Conservation (phyloP, 345 rosid genomes). For the Salix viminalis region DNA sequence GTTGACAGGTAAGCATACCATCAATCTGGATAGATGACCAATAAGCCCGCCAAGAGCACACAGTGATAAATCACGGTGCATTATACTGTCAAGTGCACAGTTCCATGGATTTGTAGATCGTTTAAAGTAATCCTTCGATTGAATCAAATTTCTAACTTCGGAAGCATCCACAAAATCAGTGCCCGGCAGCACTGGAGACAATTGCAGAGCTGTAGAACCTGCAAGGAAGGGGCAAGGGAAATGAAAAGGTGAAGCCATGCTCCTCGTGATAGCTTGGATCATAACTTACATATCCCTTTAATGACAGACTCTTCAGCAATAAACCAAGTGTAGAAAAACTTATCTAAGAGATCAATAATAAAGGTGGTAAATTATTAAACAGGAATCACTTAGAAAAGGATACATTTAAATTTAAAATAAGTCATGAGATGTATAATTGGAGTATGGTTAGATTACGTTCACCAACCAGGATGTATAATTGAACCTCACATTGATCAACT, state of each 20-base stretch:
- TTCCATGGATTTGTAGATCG: constrained; percentile 53
- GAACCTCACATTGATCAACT: too few relatives aligned
- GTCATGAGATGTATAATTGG: not conserved
- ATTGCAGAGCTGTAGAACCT: constrained; percentile 60
- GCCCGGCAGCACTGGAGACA: constrained; percentile 47
- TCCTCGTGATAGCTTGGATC: constrained; percentile 2
- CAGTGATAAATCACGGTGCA: constrained; percentile 46
- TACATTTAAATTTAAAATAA: too few relatives aligned
- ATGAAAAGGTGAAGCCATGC: not conserved
- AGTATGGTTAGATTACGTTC: not conserved
- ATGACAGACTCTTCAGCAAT: not conserved
- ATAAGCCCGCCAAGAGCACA: constrained; percentile 79
- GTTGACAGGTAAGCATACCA: constrained; percentile 46
- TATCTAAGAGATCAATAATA: too few relatives aligned
- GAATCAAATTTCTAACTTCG: constrained; percentile 62
- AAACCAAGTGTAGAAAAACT: not conserved
- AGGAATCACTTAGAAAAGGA: too few relatives aligned
- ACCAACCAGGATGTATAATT: not conserved
- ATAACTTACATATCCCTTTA: not conserved
- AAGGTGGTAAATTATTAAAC: too few relatives aligned
- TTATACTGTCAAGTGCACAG: constrained; percentile 42
- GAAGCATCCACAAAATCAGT: constrained; percentile 52
- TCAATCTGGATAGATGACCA: constrained; percentile 73
- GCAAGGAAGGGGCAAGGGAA: constrained; percentile 2
- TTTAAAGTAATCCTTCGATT: constrained; percentile 60